Evolutionary conservation across 2,329 filamentous ascomycete genomes (phyloP).

Genomic region (Penicillium sp.): DNA sequence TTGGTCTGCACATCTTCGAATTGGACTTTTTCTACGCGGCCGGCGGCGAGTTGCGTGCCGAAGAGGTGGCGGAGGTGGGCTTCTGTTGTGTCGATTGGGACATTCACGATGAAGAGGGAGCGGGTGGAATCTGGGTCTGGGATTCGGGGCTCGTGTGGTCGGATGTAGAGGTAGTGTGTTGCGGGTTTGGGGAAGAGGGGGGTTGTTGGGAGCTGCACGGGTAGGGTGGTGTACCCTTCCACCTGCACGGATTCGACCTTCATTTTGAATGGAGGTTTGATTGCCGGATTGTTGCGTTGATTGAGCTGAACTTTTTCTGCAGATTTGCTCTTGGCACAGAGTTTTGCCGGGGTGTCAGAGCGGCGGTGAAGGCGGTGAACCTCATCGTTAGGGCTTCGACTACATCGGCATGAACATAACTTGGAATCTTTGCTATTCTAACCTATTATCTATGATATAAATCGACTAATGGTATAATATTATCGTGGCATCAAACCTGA

Average conservation of each 20-base stretch:
- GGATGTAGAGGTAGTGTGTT: conserved; percentile 83
- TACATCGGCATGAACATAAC: background rate
- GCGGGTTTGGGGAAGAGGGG: conserved; percentile 62
- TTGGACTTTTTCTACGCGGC: conserved; percentile 71
- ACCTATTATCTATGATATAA: conserved; percentile 5
- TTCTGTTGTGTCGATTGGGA: conserved; percentile 80
- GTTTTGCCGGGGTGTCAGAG: conserved; percentile 21
- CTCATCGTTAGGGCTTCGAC: background rate
- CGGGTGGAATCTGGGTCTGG: conserved; percentile 71
- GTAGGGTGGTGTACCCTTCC: conserved; percentile 67
- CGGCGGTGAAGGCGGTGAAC: conserved; percentile 19
- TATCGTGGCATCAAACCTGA: background rate
- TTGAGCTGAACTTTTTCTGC: conserved; percentile 19
- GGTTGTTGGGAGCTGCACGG: conserved; percentile 64
- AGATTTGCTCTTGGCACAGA: conserved; percentile 20
- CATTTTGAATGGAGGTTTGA: conserved; percentile 32
- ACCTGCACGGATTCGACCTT: conserved; percentile 43
- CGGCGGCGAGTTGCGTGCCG: conserved; percentile 68
- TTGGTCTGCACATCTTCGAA: conserved; percentile 62
- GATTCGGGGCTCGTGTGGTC: conserved; percentile 76
- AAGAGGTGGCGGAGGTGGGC: conserved; percentile 75
- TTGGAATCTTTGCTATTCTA: background rate
- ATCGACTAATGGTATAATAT: background rate
- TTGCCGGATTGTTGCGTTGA: conserved; percentile 12
- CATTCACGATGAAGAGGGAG: conserved; percentile 86